Evolutionary conservation across 1,284 basidiomycete genomes (phyloP), one percentile per base, ranked within the genome.

Genomic region (Irpex sp.): DNA sequence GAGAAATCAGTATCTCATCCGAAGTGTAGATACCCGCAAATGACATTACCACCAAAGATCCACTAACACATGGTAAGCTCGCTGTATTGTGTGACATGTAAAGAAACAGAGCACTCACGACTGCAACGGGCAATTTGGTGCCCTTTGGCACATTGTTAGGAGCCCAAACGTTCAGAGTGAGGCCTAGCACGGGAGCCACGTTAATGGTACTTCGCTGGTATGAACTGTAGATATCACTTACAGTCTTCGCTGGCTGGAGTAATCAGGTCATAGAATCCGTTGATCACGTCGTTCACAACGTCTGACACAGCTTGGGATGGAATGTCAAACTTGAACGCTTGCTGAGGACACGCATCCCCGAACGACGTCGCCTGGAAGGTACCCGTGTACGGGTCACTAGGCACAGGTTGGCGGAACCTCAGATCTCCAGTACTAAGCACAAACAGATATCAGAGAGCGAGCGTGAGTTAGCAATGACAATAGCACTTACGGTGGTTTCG

Each of bases 141-240:
- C 73, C 74, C 1, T 83, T 63, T 0, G 78, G 80, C 1, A 83
- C 80, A 22, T 77, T 79, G 1, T 83, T 77, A 3, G 90, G 87
- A 43, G 83, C 86, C 69, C 87, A 81, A 6, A 93, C 85, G 76
- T 92, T 92, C 72, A 92, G 73, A 0, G 83, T 87, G 56, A 92
- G 79, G 76, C 91, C 90, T 87, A 78, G 32, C 7, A 38, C 32
- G 32, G 32, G 74, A 11, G n/a, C 49, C 3, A 44, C 10, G 20
- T 45, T 11, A 22, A 22, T 20, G 6, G 38, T 4, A 60, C 22
- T 20, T 18, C 59, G 6, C 27, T 15, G 24, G 2, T 2, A 11
- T 20, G 24, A 38, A 38, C 7, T 6, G 27, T 20, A 45, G 42
- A 6, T 27, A 3, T 42, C 1, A 68, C 75, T 20, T 27, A 76